These are phyloP conservation scores for Coemansia sp. DNA, from an alignment of 192 early-diverging fungal genomes.

Conservation along the genomic window DNA sequence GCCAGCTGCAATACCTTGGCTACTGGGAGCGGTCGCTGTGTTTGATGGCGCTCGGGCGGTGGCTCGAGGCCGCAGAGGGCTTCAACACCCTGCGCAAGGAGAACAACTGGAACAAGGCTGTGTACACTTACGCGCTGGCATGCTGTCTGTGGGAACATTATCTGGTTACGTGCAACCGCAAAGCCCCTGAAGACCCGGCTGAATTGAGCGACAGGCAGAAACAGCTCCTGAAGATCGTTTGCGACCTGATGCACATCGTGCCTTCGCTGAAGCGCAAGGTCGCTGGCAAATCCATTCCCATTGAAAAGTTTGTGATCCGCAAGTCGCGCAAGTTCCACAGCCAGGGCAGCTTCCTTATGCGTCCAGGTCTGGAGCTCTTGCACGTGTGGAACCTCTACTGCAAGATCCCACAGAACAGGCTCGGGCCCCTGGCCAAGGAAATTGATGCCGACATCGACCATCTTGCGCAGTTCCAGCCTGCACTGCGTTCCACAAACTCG, in stretches of 20 bases:
- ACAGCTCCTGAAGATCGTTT: constrained; percentile 52
- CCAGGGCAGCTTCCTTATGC: constrained; percentile 67
- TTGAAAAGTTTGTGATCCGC: constrained; percentile 87
- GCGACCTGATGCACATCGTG: constrained; percentile 66
- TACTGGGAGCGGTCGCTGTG: constrained; percentile 78
- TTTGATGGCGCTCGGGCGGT: constrained; percentile 63
- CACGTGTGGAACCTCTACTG: constrained; percentile 72
- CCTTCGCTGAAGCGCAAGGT: constrained; percentile 69
- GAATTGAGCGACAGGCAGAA: constrained; percentile 20
- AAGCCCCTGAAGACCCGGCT: constrained; percentile 2
- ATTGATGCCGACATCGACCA: constrained; percentile 52
- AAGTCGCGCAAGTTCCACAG: constrained; percentile 73
- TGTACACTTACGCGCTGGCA: constrained; percentile 74
- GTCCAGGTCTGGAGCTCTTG: constrained; percentile 78
- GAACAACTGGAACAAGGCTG: constrained; percentile 83
- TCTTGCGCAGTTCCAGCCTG: constrained; percentile 36
- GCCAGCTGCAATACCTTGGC: constrained; percentile 76
- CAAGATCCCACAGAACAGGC: constrained; percentile 60
- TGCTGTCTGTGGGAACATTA: constrained; percentile 61
- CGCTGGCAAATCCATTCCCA: constrained; percentile 80
- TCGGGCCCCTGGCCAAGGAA: constrained; percentile 48
- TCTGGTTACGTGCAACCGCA: constrained; percentile 12
- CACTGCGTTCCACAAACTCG: constrained; percentile 28
- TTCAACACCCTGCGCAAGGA: constrained; percentile 70
- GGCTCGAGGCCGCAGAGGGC: constrained; percentile 59